Evolutionary conservation across 2,329 filamentous ascomycete species (phyloP).

Genomic region (Hypomyces rosellus): DNA sequence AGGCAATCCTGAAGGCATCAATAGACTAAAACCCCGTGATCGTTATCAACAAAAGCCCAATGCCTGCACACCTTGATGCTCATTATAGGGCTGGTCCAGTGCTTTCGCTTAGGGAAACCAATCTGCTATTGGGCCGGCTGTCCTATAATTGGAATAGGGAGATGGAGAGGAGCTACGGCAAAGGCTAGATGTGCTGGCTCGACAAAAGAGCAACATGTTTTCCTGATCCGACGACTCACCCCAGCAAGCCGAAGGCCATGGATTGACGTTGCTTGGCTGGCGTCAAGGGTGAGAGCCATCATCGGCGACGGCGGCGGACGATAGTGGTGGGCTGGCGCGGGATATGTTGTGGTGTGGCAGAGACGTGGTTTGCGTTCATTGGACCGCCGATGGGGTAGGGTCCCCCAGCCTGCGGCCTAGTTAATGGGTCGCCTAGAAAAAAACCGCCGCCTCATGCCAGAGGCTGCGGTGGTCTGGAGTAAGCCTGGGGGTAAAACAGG

Average conservation of each 20-base stretch:
- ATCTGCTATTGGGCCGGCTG: slow-evolving; percentile 7
- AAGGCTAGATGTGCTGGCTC: slow-evolving; percentile 12
- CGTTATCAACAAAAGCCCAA: slow-evolving; percentile 1
- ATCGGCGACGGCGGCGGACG: slow-evolving; percentile 7
- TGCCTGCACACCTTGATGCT: not conserved
- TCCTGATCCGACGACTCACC: not conserved
- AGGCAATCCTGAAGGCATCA: too few relatives aligned
- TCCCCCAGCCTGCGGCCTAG: slow-evolving; percentile 8
- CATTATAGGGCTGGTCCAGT: slow-evolving; percentile 4
- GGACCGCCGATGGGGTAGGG: slow-evolving; percentile 23
- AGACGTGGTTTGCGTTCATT: slow-evolving; percentile 32
- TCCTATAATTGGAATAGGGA: not conserved
- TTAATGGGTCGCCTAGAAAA: slow-evolving; percentile 10
- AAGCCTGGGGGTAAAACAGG: slow-evolving; percentile 7
- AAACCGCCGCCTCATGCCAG: slow-evolving; percentile 8
- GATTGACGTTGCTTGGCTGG: slow-evolving; percentile 11
- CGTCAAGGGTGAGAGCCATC: not conserved
- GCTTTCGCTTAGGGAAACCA: slow-evolving; percentile 8
- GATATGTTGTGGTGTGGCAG: slow-evolving; percentile 19
- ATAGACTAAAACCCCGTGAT: not conserved
- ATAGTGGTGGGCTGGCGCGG: slow-evolving; percentile 16
- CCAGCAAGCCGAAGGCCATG: not conserved
- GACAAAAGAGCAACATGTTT: slow-evolving; percentile 4
- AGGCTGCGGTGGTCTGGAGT: slow-evolving; percentile 7
- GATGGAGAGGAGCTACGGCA: slow-evolving; percentile 2